phyloP scores from a whole-genome alignment of 1,284 basidiomycete species.

The Ustilago cynodontis region DNA sequence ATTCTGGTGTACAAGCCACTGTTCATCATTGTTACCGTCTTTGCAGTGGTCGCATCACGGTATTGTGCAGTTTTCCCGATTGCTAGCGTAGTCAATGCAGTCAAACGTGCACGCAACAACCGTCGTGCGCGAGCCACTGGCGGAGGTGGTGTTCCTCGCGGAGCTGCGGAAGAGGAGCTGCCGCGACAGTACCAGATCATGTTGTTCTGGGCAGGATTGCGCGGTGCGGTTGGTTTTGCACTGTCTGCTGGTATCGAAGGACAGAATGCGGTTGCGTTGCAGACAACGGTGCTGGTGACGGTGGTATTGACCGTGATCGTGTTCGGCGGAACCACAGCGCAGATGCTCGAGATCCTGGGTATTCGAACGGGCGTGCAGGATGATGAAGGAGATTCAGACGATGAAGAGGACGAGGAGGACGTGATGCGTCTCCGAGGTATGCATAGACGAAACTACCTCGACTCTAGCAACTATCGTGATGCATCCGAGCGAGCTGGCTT shows the following conservation, averaged over 20 bases:
- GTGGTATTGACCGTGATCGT: slow-evolving; percentile 94
- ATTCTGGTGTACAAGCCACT: slow-evolving; percentile 92
- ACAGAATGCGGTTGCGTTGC: slow-evolving; percentile 86
- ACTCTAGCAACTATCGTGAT: slow-evolving; percentile 31
- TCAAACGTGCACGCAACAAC: slow-evolving; percentile 85
- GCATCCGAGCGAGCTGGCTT: slow-evolving; percentile 40
- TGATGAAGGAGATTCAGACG: slow-evolving; percentile 79
- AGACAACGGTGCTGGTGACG: slow-evolving; percentile 93
- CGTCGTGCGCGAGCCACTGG: slow-evolving; percentile 47
- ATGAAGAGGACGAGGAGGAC: slow-evolving; percentile 54
- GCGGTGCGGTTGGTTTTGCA: slow-evolving; percentile 96
- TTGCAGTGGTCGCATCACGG: slow-evolving; percentile 92
- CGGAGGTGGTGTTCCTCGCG: slow-evolving; percentile 46
- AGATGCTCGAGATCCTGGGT: slow-evolving; percentile 97
- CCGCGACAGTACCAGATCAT: slow-evolving; percentile 69
- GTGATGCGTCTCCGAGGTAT: slow-evolving; percentile 41
- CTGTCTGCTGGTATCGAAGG: slow-evolving; percentile 95
- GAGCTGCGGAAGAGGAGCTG: slow-evolving; percentile 53
- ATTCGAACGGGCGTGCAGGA: slow-evolving; percentile 87
- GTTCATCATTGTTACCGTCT: slow-evolving; percentile 78
- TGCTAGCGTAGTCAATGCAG: slow-evolving; percentile 91
- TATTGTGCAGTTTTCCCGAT: slow-evolving; percentile 97
- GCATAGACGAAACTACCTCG: slow-evolving; percentile 33
- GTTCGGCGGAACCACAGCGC: slow-evolving; percentile 94
- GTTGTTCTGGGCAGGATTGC: slow-evolving; percentile 97